Percentiles rank a stretch among this genome's conserved stretches.
Evolutionary conservation across 768 basidiomycete species (phyloP).

Genomic region (Boletus sp.): DNA sequence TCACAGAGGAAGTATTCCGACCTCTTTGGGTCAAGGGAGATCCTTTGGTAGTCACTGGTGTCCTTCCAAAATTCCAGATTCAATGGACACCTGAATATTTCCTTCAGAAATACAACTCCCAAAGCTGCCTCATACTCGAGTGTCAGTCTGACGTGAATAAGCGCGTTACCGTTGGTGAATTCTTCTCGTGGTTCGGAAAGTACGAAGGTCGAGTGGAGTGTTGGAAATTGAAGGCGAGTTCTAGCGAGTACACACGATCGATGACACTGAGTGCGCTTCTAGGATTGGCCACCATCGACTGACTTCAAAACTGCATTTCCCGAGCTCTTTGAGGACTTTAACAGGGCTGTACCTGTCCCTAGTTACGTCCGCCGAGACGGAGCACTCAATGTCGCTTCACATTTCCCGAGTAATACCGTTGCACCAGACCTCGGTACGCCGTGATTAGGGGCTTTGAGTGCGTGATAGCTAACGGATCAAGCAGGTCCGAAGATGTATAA

Average conservation of each 20-base stretch:
- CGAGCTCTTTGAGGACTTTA: constrained; percentile 83
- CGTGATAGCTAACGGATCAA: constrained; percentile 11
- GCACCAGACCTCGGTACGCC: constrained; percentile 73
- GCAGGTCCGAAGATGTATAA: constrained; percentile 95
- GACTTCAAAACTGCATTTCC: constrained; percentile 86
- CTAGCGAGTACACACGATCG: neutral
- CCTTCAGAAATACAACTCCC: constrained; percentile 58
- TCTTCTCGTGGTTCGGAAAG: constrained; percentile 76
- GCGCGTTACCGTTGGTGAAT: constrained; percentile 65
- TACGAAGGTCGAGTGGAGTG: constrained; percentile 54
- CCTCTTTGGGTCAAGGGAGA: constrained; percentile 69
- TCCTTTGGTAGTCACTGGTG: constrained; percentile 72
- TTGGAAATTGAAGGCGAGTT: constrained; percentile 72
- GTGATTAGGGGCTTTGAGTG: neutral
- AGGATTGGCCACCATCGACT: constrained; percentile 91
- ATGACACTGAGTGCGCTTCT: constrained; percentile 8
- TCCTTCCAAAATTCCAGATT: constrained; percentile 58
- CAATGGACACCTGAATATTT: constrained; percentile 86
- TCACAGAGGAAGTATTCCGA: constrained; percentile 61
- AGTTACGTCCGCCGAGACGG: constrained; percentile 91
- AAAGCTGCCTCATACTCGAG: constrained; percentile 71
- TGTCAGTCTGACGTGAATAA: constrained; percentile 72
- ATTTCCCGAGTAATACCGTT: constrained; percentile 78
- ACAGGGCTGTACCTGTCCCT: constrained; percentile 77
- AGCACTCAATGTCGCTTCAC: constrained; percentile 81